Percentiles rank a stretch among this genome's conserved stretches.
These are phyloP conservation scores for Penicillium sclerotiorum DNA, from an alignment of 2,329 filamentous ascomycete genomes.

Conservation along the genomic window DNA sequence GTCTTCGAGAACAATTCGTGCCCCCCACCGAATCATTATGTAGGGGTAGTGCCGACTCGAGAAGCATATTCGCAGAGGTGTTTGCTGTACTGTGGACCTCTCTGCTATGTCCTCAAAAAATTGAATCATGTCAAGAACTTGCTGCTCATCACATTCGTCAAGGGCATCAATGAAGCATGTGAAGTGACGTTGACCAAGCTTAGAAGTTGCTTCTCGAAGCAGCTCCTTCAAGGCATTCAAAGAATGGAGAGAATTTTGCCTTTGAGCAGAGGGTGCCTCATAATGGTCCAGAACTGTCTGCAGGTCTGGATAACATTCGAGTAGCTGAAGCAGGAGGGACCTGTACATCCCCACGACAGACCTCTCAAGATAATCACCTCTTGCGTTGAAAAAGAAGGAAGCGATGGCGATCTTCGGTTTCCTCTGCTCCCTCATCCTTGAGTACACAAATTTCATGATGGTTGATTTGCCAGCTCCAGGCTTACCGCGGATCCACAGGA, in stretches of 20 bases:
- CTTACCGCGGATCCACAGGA: conserved; percentile 46
- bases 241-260: conserved; percentile 2
- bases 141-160: conserved; percentile 48
- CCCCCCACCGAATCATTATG: conserved; percentile 35
- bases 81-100: conserved; percentile 5
- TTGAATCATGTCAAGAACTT: conserved; percentile 41
- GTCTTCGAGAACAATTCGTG: conserved; percentile 42
- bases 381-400: conserved; percentile 36
- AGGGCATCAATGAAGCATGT: conserved; percentile 50
- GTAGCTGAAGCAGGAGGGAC: conserved; percentile 31
- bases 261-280: conserved; percentile 2
- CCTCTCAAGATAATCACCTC: conserved; percentile 26
- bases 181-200: conserved; percentile 18
- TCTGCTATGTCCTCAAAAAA: conserved; percentile 39
- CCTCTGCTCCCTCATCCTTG: conserved; percentile 40
- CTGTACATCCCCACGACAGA: conserved; percentile 31
- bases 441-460: conserved; percentile 48
- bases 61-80: conserved; percentile 38
- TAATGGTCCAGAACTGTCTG: conserved; percentile 18
- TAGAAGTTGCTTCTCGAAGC: conserved; percentile 11
- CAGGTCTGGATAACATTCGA: conserved; percentile 24
- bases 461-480: conserved; percentile 42
- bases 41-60: conserved; percentile 51
- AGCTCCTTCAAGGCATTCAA: conserved; percentile 24
- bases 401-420: conserved; percentile 26